Conservation (phyloP, 345 rosid species). For the Euphorbia pulcherrima region DNA sequence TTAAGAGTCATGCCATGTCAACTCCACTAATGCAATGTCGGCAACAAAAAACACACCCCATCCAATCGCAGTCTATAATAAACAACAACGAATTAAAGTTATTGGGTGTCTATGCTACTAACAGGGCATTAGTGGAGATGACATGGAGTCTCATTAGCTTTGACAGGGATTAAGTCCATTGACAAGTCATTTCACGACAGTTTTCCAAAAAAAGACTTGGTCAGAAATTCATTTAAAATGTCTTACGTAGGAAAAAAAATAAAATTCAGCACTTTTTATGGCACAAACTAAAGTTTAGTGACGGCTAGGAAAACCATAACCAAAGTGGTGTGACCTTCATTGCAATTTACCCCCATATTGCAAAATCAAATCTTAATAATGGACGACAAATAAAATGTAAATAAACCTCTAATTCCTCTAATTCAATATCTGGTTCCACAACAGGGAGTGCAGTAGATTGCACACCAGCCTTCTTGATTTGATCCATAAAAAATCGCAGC, state of each 20-base stretch:
- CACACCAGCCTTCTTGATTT: conserved; percentile 82
- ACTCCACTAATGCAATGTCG: background rate
- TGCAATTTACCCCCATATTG: background rate
- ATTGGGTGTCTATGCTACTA: background rate
- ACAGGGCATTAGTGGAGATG: background rate
- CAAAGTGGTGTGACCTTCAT: background rate
- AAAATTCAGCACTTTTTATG: too few relatives aligned
- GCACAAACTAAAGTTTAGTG: background rate
- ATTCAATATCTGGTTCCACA: conserved; percentile 67
- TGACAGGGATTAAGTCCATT: background rate
- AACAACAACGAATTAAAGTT: background rate
- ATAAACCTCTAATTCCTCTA: conserved; percentile 86
- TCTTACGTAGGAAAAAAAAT: background rate
- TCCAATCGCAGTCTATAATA: background rate
- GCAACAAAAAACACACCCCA: background rate
- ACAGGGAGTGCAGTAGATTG: conserved; percentile 54
- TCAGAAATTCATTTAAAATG: background rate
- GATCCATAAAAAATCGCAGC: conserved; percentile 82
- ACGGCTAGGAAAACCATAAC: background rate
- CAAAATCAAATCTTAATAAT: background rate
- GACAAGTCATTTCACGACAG: background rate
- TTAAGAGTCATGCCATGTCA: background rate
- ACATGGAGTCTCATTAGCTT: background rate
- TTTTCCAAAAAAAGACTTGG: background rate
- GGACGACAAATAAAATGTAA: conserved; percentile 11